Base-by-base conservation (phyloP, 768 basidiomycete genomes). In the Polyporus arcularius region DNA sequence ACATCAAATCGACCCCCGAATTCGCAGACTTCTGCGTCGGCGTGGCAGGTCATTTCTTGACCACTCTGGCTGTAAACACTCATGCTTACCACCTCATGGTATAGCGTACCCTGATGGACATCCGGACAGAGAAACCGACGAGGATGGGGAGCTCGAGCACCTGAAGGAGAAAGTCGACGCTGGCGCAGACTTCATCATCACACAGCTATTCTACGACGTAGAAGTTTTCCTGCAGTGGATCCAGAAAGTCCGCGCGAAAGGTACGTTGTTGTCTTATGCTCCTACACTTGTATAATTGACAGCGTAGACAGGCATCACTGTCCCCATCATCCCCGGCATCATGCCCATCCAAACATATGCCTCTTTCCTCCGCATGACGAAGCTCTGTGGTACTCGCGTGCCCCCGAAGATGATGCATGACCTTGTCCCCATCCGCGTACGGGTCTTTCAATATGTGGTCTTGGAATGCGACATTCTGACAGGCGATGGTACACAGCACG, bases 271-370 rank as follows among this genome's bases (percentile, higher is more conserved):
- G 10, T 28, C 32, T 50, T 7, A n/a, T 30, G 1, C 53, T 35
- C 32, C 14, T 32, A 12, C 3, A 38, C 12, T 16, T 21, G n/a
- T 53, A 0, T 4, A 15, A 32, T 47, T 47, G n/a, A 43, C 11
- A 35, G 53, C 1, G 26, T 55, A 12, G 10, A 46, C 68, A 96
- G 97, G 96, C 35, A 94, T 99, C 69, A 82, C 74, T 0, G 84
- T 95, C 1, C 96, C 97, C 0, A 86, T 99, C 65, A 89, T 99
- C 61, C 94, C 97, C 9, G 94, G 96, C 11, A 86, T 98, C 56
- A 97, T 98, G 95, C 96, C 97, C 0, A 94, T 99, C 57, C 97
- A 98, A 71, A 98, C 92, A 26, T 96, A 95, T 71, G 85, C 89
- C 4, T 97, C 97, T 0, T 98, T 99, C 75, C 79, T 90, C 47